Evolutionary conservation across 495 filamentous ascomycete genomes (phyloP).

Genomic region (Aspergillus baeticus): DNA sequence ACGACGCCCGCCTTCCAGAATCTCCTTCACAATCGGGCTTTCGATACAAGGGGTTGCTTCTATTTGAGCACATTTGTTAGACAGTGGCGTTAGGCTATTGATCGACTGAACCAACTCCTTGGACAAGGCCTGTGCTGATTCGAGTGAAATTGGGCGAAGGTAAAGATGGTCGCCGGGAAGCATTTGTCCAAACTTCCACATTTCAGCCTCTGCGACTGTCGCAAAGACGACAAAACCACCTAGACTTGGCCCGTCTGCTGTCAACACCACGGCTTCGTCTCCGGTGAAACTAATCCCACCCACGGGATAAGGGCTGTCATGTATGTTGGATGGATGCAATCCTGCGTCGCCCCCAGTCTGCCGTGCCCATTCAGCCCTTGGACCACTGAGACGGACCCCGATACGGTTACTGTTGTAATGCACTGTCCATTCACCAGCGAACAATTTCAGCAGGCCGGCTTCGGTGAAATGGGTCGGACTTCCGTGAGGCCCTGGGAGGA

Average conservation of each 20-base stretch:
- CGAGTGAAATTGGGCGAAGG: slow-evolving; percentile 1
- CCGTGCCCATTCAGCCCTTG: slow-evolving; percentile 17
- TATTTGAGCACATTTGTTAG: background rate
- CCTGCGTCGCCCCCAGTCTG: slow-evolving; percentile 19
- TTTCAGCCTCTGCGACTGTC: slow-evolving; percentile 16
- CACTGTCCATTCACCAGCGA: slow-evolving; percentile 27
- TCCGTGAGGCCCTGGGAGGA: slow-evolving; percentile 57
- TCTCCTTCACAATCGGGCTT: background rate
- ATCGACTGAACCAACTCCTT: background rate
- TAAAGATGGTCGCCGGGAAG: slow-evolving; percentile 14
- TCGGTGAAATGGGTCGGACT: slow-evolving; percentile 42
- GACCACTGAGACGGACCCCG: slow-evolving; percentile 20
- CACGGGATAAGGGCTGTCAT: slow-evolving; percentile 20
- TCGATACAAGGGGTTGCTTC: background rate
- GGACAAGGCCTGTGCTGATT: background rate
- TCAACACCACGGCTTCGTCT: slow-evolving; percentile 20
- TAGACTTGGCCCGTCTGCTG: slow-evolving; percentile 20
- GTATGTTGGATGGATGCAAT: slow-evolving; percentile 20
- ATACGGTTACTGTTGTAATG: slow-evolving; percentile 19
- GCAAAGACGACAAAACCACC: slow-evolving; percentile 19
- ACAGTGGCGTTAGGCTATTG: background rate
- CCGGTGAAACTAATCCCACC: slow-evolving; percentile 23
- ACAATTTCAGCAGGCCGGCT: slow-evolving; percentile 36
- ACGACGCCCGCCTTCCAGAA: slow-evolving; percentile 1
- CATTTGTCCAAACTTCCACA: slow-evolving; percentile 26